Conservation (phyloP, 306 rosid species). For the Dalbergia cultrata region DNA sequence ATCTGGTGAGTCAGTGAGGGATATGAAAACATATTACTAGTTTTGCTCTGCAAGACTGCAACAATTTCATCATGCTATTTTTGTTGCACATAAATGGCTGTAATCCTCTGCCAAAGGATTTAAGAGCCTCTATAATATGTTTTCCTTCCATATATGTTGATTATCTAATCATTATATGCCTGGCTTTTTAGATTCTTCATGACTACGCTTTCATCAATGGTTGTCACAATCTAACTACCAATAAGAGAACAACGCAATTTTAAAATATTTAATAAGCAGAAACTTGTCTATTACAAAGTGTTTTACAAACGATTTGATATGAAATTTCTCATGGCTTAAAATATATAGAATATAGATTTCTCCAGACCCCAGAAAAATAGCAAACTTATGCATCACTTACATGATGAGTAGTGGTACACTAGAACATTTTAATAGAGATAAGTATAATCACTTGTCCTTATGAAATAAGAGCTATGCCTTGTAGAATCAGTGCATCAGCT, state of each 20-base stretch:
- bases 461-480: conserved; percentile 77
- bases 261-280: conserved; percentile 1
- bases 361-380: conserved; percentile 34
- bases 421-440: neutral
- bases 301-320: conserved; percentile 39
- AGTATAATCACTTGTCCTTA: conserved; percentile 46
- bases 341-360: conserved; percentile 37
- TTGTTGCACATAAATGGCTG: neutral
- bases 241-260: conserved; percentile 20
- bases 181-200: conserved; percentile 23
- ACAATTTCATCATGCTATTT: conserved; percentile 8
- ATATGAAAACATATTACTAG: neutral
- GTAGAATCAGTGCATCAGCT: conserved; percentile 74
- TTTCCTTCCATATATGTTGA: conserved; percentile 17
- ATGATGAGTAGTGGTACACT: conserved; percentile 18
- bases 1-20: neutral
- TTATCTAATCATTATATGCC: neutral
- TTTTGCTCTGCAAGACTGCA: neutral
- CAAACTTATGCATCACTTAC: conserved; percentile 47
- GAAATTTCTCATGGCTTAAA: conserved; percentile 31
- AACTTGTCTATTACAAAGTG: conserved; percentile 9
- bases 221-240: conserved; percentile 11
- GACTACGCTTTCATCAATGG: conserved; percentile 30
- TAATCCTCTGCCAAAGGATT: neutral
- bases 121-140: neutral